Evolutionary conservation across 441 rosid species (phyloP), one percentile per base, ranked within the genome.

Genomic region (Populus hybrid): DNA sequence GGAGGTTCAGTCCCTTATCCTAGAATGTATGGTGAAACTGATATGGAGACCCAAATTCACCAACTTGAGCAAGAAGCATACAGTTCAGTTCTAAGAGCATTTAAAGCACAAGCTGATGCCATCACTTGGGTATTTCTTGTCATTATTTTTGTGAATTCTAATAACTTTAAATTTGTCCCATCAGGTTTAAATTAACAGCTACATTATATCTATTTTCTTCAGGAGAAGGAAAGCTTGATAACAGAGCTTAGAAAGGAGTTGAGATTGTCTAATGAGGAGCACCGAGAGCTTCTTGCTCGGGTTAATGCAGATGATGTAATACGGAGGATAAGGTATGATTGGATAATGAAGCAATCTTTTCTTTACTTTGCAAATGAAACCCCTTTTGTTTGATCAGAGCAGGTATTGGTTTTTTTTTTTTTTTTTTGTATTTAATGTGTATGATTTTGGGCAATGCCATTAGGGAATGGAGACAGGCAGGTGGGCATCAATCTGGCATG

Each of bases 51-150:
- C 72, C 98, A 93, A 84, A 97, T 97, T 82, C 98, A 97, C 85
- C 86, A 83, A 69, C 87, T 97, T 67, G 98, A 97, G 88, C 99
- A 91, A 81, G 99, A 97, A 83, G 97, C 98, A 7, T 97, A 97
- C 83, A 82, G 88, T 84, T 86, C 97, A 1, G 91, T 97, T 71
- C 90, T 97, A 74, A 89, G 98, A 75, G 99, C 99, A 40, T 97
- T 97, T 87, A 94, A 92, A 91, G 99, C 99, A 82, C 99, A 92
- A 84, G 91, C 99, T 68, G 98, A 96, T 86, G 98, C 98, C 83
- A 88, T 96, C 73, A 88, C 98, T 79, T 96, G 98, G 98, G 99
- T 96, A 91, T 76, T 40, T 76, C 63, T 85, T 74, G 46, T 32
- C 36, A 70, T 83, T 57, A 9, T 35, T 75, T 81, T 53, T 36